Evolutionary conservation across 1,139 yeast genomes (phyloP), one percentile per base, ranked within the genome.

Genomic region (Scheffersomyces stambukii): DNA sequence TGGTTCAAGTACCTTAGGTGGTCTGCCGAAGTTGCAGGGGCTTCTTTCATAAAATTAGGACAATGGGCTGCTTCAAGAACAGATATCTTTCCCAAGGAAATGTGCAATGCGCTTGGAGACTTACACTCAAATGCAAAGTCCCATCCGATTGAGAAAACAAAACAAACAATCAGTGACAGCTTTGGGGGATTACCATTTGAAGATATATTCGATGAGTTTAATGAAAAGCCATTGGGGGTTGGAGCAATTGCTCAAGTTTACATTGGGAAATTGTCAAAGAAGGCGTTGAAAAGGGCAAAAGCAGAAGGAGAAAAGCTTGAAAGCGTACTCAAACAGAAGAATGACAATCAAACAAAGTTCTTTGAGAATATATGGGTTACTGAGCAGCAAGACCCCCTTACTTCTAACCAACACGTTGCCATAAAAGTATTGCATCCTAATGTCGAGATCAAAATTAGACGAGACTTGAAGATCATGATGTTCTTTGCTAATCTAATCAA

Each of bases 51-150:
- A 38, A 91, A 91, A 55, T 69, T 91, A 39, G 98, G 97, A 4
- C 98, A 93, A 63, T 91, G 99, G 99, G 98, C 98, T 0, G 97
- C 97, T 3, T 83, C 96, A n/a, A 73, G 99, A 57, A 84, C 95
- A 0, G 99, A 91, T 55, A 83, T 91, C 23, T 89, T 91, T 57
- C 82, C 96, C 3, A 64, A 63, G 30, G 85, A 74, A 27, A 59
- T 91, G 56, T 91, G 98, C 54, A 74, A 74, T 14, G 91, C 84
- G 48, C 60, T 91, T 46, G 75, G 86, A 3, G 61, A 74, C 20
- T 61, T 91, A 32, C 98, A 91, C 52, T 84, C 96, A 9, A 77
- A 85, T 50, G 89, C 91, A 9, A 75, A 72, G 35, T 71, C 84
- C 4, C 99, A 91, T 57, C 62, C 83, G 1, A 53, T 85, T 21